Conservation (phyloP, 2,329 filamentous ascomycete genomes). For the Colletotrichum sp. region DNA sequence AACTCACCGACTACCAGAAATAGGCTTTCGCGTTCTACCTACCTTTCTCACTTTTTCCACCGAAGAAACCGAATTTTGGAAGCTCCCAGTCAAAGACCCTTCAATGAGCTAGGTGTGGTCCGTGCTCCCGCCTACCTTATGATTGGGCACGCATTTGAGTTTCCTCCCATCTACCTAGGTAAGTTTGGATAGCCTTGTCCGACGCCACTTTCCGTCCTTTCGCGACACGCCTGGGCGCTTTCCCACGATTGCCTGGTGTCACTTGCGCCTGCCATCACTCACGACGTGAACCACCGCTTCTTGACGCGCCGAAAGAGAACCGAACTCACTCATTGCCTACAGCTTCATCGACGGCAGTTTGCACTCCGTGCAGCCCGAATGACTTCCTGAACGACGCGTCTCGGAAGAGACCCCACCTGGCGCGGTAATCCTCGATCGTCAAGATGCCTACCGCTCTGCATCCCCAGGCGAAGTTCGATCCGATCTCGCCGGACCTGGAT, state of each 20-base stretch:
- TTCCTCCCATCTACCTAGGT: not conserved
- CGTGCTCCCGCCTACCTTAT: not conserved
- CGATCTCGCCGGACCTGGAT: constrained; percentile 86
- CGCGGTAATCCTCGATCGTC: constrained; percentile 6
- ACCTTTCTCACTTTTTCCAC: not conserved
- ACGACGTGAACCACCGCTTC: not conserved
- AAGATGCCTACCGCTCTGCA: constrained; percentile 77
- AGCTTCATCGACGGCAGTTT: not conserved
- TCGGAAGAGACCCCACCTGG: not conserved
- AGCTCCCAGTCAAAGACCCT: not conserved
- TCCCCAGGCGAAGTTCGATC: constrained; percentile 89
- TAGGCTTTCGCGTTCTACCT: not conserved
- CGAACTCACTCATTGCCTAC: not conserved
- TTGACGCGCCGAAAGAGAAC: not conserved
- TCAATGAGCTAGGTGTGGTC: not conserved
- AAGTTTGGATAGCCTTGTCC: not conserved
- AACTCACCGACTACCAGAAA: not conserved
- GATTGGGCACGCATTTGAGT: constrained; percentile 8
- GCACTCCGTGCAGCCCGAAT: not conserved
- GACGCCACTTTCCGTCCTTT: not conserved
- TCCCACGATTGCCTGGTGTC: not conserved
- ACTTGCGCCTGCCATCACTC: not conserved
- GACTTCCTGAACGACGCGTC: not conserved
- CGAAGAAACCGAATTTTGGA: constrained; percentile 1
- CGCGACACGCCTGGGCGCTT: not conserved